phyloP scores from a whole-genome alignment of 2,329 filamentous ascomycete genomes.

The Botrytis paeoniae region DNA sequence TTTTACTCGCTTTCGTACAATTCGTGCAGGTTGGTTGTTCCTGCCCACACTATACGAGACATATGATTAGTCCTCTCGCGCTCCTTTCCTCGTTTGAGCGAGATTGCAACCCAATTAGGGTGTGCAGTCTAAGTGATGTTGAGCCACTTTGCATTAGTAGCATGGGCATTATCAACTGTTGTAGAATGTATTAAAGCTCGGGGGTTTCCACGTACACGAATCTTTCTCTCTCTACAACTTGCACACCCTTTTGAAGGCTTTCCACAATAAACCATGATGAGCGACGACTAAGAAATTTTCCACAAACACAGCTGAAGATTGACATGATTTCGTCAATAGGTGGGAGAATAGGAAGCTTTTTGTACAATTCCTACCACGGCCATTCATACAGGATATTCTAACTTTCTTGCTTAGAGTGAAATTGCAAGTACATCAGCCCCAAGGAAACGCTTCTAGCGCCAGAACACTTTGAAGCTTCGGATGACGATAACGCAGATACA shows the following conservation, averaged over 20 bases:
- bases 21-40: slow-evolving; percentile 50
- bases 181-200: neutral
- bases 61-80: slow-evolving; percentile 9
- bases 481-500: neutral
- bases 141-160: neutral
- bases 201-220: slow-evolving; percentile 1
- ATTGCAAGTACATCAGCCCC: neutral
- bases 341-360: neutral
- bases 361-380: neutral
- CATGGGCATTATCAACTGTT: neutral
- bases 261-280: slow-evolving; percentile 21
- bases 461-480: neutral
- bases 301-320: neutral
- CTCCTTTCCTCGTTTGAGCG: slow-evolving; percentile 14
- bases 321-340: neutral
- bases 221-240: slow-evolving; percentile 9
- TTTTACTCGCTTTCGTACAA: slow-evolving; percentile 49
- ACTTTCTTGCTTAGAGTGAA: neutral
- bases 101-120: neutral
- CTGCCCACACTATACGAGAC: slow-evolving; percentile 48
- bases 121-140: neutral
- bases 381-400: neutral
- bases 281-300: neutral
- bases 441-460: neutral
- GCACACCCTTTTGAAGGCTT: slow-evolving; percentile 21